These are phyloP conservation scores for Allomyces macrogynus DNA, from an alignment of 192 early-diverging fungal species.

Conservation along the genomic window DNA sequence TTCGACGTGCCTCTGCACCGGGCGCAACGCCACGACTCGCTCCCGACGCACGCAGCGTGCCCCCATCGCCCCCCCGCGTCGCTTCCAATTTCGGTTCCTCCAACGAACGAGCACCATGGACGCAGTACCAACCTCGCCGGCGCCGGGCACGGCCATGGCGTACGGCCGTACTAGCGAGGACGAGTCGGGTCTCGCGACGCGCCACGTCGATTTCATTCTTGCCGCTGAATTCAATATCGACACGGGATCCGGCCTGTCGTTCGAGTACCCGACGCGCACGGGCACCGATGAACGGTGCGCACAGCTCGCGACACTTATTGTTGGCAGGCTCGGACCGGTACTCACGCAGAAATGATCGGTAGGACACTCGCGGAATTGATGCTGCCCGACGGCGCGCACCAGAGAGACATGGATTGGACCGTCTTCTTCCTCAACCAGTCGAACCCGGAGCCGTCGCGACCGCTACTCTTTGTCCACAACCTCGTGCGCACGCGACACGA, in stretches of 20 bases:
- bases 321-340: too few species aligned
- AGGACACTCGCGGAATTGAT: constrained; percentile 85
- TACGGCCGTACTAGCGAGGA: too few species aligned
- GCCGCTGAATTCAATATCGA: constrained; percentile 93
- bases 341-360: neutral
- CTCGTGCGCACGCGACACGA: constrained; percentile 80
- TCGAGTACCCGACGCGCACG: constrained; percentile 69
- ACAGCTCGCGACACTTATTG: neutral
- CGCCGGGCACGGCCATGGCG: too few species aligned
- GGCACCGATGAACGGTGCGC: constrained; percentile 59
- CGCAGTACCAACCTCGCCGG: too few species aligned
- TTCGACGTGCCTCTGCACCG: too few species aligned
- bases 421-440: constrained; percentile 74
- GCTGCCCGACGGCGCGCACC: constrained; percentile 86
- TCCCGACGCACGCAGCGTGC: too few species aligned
- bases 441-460: constrained; percentile 6
- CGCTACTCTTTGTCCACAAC: constrained; percentile 76
- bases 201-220: constrained; percentile 63
- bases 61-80: too few species aligned
- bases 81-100: too few species aligned
- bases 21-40: too few species aligned
- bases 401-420: constrained; percentile 85
- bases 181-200: too few species aligned
- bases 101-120: too few species aligned
- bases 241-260: constrained; percentile 62